Evolutionary conservation across 2,329 filamentous ascomycete genomes (phyloP), one percentile per base, ranked within the genome.

Genomic region (Aspergillus ruber): DNA sequence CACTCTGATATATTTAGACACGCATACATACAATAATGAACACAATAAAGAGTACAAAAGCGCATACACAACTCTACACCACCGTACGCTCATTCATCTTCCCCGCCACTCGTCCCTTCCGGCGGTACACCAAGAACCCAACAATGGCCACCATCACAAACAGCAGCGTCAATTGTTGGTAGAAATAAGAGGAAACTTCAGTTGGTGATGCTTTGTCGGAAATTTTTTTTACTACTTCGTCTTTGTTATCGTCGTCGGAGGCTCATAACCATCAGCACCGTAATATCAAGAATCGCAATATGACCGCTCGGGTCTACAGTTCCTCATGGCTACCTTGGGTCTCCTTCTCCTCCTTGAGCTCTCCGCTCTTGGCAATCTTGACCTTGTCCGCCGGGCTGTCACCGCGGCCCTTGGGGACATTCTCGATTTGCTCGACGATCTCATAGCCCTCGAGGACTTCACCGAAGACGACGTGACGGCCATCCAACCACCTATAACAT

Each of bases 361-460:
- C 81, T 59, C 82, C 82, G 63, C 79, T 81, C 73, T 85, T 84
- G 50, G 70, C 77, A 51, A 86, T 82, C 70, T 79, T 85, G 64
- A 86, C 75, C 4, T 75, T 66, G 67, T 78, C 70, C 47, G 58
- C 58, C 35, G 82, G 82, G 68, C 76, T 81, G 70, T 84, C 80
- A 50, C 73, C 72, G 18, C 67, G 53, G 46, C 66, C 74, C 68
- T 84, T 84, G 46, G 74, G 68, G 8, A 80, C 73, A 57, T 82
- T 81, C 70, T 85, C 79, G 55, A 86, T 81, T 70, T 80, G 75
- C 52, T 83, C 79, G 40, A 85, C 79, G 44, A 85, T 65, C 6
- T 85, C 81, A 65, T 83, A 82, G 56, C 83, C 83, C 64, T 84
- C 80, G 45, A 86, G 74, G 42, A 86, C 81, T 64, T 85, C 82